A percentile compares a stretch with the other conserved stretches of the same genome.
Evolutionary conservation across 208 protist species (phyloP).

Genomic region (Ichthyophonus hoferi): DNA sequence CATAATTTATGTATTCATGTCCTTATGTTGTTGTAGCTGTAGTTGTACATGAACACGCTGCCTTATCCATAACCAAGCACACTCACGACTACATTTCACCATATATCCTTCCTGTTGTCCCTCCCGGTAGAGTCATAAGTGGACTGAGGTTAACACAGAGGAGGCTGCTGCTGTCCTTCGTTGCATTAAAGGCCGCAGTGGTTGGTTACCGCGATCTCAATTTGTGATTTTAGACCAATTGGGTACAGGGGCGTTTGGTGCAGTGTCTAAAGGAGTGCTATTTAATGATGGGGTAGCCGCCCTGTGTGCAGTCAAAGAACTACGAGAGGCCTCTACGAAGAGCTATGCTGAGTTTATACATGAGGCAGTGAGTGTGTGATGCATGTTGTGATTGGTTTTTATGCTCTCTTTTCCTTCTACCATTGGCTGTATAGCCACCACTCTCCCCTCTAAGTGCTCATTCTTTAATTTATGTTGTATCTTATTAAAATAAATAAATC

Average conservation of each 20-base stretch:
- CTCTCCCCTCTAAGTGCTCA: too few species aligned
- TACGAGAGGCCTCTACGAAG: background rate
- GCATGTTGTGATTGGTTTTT: too few species aligned
- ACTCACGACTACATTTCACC: too few species aligned
- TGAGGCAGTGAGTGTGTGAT: conserved; percentile 18
- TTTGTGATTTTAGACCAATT: conserved; percentile 16
- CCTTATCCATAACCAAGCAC: too few species aligned
- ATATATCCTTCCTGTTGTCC: too few species aligned
- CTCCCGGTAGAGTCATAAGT: conserved; percentile 4
- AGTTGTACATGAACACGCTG: too few species aligned
- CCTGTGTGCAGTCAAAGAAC: conserved; percentile 24
- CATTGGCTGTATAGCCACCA: too few species aligned
- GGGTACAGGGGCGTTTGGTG: conserved; percentile 3
- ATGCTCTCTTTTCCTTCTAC: too few species aligned
- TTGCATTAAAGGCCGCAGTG: background rate
- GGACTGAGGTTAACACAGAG: conserved; percentile 16
- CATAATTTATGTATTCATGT: too few species aligned
- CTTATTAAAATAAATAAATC: too few species aligned
- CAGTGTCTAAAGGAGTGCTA: background rate
- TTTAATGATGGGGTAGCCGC: conserved; percentile 2
- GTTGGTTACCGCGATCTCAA: background rate
- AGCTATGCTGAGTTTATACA: background rate
- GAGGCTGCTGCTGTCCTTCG: conserved; percentile 7
- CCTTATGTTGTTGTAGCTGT: too few species aligned
- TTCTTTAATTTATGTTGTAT: too few species aligned